phyloP scores from a whole-genome alignment of 257 asterid species.

The Solanum gracilifrons region DNA sequence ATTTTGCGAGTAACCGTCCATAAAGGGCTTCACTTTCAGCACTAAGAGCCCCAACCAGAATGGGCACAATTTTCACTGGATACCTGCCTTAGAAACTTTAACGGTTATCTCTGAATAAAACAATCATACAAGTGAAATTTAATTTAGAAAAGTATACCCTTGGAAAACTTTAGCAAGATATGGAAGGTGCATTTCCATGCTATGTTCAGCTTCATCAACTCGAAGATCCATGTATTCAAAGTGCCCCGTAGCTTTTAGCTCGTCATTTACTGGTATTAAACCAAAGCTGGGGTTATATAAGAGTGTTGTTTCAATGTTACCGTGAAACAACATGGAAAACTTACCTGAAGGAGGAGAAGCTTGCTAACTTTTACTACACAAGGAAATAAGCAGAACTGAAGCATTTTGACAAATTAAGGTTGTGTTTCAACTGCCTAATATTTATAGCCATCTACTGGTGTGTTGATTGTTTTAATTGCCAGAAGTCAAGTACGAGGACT shows the following conservation, averaged over 20 bases:
- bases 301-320: background rate
- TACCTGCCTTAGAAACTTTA: conserved; percentile 38
- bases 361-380: background rate
- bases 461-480: background rate
- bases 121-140: background rate
- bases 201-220: conserved; percentile 96
- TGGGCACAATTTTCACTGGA: conserved; percentile 75
- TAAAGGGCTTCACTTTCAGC: conserved; percentile 71
- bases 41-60: conserved; percentile 86
- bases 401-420: background rate
- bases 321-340: background rate
- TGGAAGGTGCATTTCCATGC: conserved; percentile 99
- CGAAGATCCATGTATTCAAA: conserved; percentile 84
- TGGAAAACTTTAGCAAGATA: conserved; percentile 85
- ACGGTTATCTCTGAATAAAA: conserved; percentile 2
- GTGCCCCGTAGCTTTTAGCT: conserved; percentile 79
- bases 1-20: conserved; percentile 73
- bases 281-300: background rate
- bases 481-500: background rate
- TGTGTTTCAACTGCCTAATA: background rate
- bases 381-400: background rate
- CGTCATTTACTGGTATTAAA: conserved; percentile 55
- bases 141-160: conserved; percentile 44
- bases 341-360: background rate
- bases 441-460: background rate